phyloP scores from a whole-genome alignment of 805 yeast species.

The Wickerhamomyces kurtzmanii region DNA sequence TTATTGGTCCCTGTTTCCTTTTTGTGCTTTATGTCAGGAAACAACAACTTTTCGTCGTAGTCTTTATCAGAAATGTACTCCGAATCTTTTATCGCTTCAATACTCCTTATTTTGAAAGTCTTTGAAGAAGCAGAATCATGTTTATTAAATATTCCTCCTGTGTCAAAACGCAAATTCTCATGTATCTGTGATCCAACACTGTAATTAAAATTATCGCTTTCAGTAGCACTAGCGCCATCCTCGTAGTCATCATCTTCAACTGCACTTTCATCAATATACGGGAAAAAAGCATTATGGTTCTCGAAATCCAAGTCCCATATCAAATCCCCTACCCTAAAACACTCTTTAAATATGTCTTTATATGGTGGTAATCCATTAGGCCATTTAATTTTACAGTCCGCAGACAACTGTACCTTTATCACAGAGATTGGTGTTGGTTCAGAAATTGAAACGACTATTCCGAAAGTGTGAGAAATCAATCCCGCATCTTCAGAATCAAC shows the following conservation, averaged over 20 bases:
- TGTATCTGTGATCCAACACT: too few relatives aligned
- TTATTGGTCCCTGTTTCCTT: conserved; percentile 1
- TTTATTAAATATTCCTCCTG: too few relatives aligned
- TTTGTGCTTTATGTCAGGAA: conserved; percentile 3
- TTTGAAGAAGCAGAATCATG: neutral
- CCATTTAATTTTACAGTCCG: conserved; percentile 39
- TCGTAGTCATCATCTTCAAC: conserved; percentile 15
- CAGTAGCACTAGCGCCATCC: conserved; percentile 8
- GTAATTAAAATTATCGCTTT: too few relatives aligned
- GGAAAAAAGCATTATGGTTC: conserved; percentile 34
- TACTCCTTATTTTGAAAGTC: neutral
- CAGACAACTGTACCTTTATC: conserved; percentile 31
- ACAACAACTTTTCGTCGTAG: too few relatives aligned
- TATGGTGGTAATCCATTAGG: conserved; percentile 42
- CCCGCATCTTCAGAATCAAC: conserved; percentile 19
- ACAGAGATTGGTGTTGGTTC: conserved; percentile 28
- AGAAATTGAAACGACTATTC: conserved; percentile 34
- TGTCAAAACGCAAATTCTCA: too few relatives aligned
- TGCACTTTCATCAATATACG: too few relatives aligned
- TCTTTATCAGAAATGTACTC: too few relatives aligned
- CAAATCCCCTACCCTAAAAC: conserved; percentile 34
- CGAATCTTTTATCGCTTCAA: too few relatives aligned
- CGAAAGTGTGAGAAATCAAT: conserved; percentile 41
- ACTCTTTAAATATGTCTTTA: conserved; percentile 31
- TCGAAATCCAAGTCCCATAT: conserved; percentile 33